A percentile compares a stretch with the other conserved stretches of the same genome.
These are phyloP conservation scores for Cantharellus anzutake DNA, from an alignment of 768 basidiomycete genomes.

Conservation along the genomic window DNA sequence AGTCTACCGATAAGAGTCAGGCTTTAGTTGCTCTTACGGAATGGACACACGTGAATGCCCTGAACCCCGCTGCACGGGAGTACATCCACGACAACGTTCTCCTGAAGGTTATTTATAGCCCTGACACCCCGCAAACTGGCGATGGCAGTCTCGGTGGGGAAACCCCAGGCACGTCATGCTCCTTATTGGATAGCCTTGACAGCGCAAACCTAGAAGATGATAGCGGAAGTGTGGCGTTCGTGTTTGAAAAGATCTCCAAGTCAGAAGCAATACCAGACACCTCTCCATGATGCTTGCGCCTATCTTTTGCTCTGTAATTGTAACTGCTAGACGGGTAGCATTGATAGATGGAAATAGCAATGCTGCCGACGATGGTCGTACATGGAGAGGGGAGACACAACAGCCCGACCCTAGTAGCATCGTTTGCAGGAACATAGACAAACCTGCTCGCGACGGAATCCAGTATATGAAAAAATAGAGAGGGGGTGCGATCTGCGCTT, in stretches of 20 bases:
- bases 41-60: slow-evolving; percentile 75
- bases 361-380: too few species aligned
- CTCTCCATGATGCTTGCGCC: too few species aligned
- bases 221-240: slow-evolving; percentile 54
- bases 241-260: slow-evolving; percentile 34
- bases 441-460: too few species aligned
- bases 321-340: too few species aligned
- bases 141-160: not conserved
- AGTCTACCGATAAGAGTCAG: slow-evolving; percentile 36
- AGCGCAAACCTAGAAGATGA: slow-evolving; percentile 16
- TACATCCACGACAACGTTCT: slow-evolving; percentile 49
- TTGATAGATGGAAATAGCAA: too few species aligned
- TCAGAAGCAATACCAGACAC: not conserved
- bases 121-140: slow-evolving; percentile 9
- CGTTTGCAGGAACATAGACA: too few species aligned
- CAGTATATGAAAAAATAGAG: too few species aligned
- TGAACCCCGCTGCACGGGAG: slow-evolving; percentile 25
- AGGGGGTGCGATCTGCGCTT: too few species aligned
- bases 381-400: too few species aligned
- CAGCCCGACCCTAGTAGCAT: too few species aligned
- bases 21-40: slow-evolving; percentile 49
- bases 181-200: not conserved
- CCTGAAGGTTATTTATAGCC: slow-evolving; percentile 22
- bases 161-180: too few species aligned
- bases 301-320: too few species aligned